Conservation (phyloP, 768 basidiomycete species). For the Trichaptum fuscoviolaceum region DNA sequence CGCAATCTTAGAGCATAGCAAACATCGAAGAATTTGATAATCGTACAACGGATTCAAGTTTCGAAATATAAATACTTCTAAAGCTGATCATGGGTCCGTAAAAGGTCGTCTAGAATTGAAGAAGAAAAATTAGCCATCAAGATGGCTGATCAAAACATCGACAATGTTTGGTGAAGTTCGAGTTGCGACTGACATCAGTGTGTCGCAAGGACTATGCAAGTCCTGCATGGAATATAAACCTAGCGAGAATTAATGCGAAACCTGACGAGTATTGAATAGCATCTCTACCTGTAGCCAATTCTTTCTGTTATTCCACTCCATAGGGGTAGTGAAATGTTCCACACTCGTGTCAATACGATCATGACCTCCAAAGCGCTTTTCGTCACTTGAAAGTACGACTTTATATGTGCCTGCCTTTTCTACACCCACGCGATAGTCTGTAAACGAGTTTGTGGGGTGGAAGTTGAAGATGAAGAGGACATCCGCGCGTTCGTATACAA, state of each 20-base stretch:
- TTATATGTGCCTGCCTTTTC: constrained; percentile 81
- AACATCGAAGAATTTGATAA: not conserved
- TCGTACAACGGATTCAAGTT: not conserved
- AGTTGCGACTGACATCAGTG: constrained; percentile 1
- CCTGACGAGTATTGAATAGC: not conserved
- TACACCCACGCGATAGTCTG: constrained; percentile 91
- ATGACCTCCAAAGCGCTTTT: constrained; percentile 86
- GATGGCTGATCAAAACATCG: not conserved
- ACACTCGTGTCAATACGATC: constrained; percentile 63
- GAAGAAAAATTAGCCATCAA: no score
- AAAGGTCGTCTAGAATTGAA: not conserved
- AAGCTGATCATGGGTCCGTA: not conserved
- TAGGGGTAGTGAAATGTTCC: constrained; percentile 72
- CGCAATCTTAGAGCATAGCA: not conserved
- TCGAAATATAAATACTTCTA: not conserved
- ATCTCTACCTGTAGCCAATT: constrained; percentile 78
- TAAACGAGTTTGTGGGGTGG: constrained; percentile 84
- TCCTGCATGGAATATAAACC: constrained; percentile 70
- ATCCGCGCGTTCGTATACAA: constrained; percentile 91
- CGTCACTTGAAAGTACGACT: constrained; percentile 79
- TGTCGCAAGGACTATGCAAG: constrained; percentile 60
- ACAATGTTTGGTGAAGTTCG: not conserved
- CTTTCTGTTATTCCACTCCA: constrained; percentile 90
- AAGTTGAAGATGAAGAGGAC: constrained; percentile 97
- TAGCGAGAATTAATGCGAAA: constrained; percentile 20